phyloP scores from a whole-genome alignment of 345 rosid species.

The Eucalyptus curtisii region DNA sequence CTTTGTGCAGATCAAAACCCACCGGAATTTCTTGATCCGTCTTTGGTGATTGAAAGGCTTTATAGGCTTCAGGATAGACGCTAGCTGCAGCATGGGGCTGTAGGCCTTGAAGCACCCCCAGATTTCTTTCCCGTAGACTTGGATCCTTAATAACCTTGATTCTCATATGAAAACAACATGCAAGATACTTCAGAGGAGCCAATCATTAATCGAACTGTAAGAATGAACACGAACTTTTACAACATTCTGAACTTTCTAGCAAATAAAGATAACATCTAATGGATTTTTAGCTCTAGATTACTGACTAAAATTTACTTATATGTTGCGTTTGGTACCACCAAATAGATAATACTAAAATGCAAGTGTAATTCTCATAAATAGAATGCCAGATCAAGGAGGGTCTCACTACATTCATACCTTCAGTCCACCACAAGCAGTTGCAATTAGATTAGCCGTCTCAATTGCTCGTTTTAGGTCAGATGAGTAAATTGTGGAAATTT shows the following conservation, averaged over 20 bases:
- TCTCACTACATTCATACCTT: no score
- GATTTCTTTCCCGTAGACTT: conserved; percentile 57
- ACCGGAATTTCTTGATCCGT: conserved; percentile 66
- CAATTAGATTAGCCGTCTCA: no score
- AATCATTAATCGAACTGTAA: neutral
- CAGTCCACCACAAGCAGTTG: no score
- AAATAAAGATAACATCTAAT: neutral
- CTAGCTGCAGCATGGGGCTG: conserved; percentile 38
- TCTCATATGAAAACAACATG: neutral
- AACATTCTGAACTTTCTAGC: neutral
- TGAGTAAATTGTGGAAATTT: no score
- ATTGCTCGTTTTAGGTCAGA: no score
- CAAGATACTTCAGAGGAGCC: neutral
- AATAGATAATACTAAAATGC: no score
- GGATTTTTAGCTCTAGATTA: no score
- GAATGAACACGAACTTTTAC: neutral
- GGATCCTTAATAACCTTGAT: conserved; percentile 52
- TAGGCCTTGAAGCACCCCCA: conserved; percentile 79
- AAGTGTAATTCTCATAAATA: no score
- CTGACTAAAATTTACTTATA: no score
- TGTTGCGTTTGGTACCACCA: no score
- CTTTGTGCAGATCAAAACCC: neutral
- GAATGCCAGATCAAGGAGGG: no score
- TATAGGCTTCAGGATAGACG: conserved; percentile 34
- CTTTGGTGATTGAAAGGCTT: conserved; percentile 40